A percentile compares a stretch with the other conserved stretches of the same genome.
phyloP scores from a whole-genome alignment of 2,329 filamentous ascomycete species.

The Epichloe sylvatica region DNA sequence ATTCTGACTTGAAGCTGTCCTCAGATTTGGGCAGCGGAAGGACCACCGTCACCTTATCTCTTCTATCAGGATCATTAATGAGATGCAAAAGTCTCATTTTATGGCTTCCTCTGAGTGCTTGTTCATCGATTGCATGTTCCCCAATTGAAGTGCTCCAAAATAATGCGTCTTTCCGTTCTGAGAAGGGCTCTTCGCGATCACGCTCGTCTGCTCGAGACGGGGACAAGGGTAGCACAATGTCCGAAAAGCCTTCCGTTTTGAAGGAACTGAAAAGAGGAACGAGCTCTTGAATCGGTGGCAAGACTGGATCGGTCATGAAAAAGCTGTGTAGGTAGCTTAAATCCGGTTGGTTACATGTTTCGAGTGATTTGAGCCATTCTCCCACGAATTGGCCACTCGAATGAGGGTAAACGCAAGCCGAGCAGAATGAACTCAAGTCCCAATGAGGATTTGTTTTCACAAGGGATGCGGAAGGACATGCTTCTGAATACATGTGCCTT shows the following conservation, averaged over 20 bases:
- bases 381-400: constrained; percentile 52
- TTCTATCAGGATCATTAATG: constrained; percentile 40
- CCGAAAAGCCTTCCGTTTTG: constrained; percentile 57
- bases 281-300: constrained; percentile 49
- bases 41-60: constrained; percentile 39
- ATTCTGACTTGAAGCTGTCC: constrained; percentile 39
- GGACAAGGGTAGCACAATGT: constrained; percentile 58
- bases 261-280: constrained; percentile 64
- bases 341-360: constrained; percentile 67
- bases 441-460: constrained; percentile 45
- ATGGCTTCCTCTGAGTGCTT: constrained; percentile 53
- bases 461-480: constrained; percentile 50
- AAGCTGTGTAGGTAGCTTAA: constrained; percentile 61
- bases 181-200: constrained; percentile 33
- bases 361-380: constrained; percentile 50
- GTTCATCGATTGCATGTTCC: constrained; percentile 34
- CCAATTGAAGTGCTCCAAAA: constrained; percentile 64
- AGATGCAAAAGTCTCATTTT: constrained; percentile 59
- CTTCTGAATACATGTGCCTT: constrained; percentile 29
- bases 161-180: constrained; percentile 47
- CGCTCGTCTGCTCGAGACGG: constrained; percentile 28
- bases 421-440: constrained; percentile 51
- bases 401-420: constrained; percentile 47
- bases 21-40: constrained; percentile 29
- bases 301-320: constrained; percentile 49